A percentile compares a stretch with the other conserved stretches of the same genome.
These are phyloP conservation scores for Podospora pseudopauciseta DNA, from an alignment of 495 filamentous ascomycete genomes.

Conservation along the genomic window DNA sequence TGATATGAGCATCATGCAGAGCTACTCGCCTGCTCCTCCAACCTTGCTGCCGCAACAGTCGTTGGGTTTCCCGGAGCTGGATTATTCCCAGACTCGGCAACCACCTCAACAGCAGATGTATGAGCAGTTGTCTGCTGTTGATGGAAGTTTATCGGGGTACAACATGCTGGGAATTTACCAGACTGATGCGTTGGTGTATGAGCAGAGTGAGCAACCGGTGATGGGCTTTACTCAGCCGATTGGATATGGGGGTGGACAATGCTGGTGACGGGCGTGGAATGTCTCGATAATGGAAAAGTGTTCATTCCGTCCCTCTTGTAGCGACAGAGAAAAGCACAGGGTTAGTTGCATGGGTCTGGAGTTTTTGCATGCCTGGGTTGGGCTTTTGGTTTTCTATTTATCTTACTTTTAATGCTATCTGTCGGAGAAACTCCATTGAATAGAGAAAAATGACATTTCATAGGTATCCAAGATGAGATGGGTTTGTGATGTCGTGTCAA, in stretches of 20 bases:
- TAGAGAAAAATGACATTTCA: neutral
- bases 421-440: neutral
- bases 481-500: too few species aligned
- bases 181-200: neutral
- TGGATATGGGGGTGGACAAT: neutral
- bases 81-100: neutral
- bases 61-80: neutral
- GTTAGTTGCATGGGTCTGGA: neutral
- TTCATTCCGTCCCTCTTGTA: neutral
- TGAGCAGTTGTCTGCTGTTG: neutral
- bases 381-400: neutral
- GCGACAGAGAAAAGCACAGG: neutral
- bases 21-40: neutral
- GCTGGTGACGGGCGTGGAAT: neutral
- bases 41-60: neutral
- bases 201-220: neutral
- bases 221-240: neutral
- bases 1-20: neutral
- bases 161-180: slow-evolving; percentile 2
- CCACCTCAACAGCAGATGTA: neutral
- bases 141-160: neutral
- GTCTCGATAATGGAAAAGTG: too few species aligned
- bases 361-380: neutral
- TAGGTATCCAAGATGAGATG: too few species aligned
- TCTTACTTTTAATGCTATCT: neutral